Evolutionary conservation across 768 basidiomycete species (phyloP), one percentile per base, ranked within the genome.

Genomic region (Chalciporus chontae): DNA sequence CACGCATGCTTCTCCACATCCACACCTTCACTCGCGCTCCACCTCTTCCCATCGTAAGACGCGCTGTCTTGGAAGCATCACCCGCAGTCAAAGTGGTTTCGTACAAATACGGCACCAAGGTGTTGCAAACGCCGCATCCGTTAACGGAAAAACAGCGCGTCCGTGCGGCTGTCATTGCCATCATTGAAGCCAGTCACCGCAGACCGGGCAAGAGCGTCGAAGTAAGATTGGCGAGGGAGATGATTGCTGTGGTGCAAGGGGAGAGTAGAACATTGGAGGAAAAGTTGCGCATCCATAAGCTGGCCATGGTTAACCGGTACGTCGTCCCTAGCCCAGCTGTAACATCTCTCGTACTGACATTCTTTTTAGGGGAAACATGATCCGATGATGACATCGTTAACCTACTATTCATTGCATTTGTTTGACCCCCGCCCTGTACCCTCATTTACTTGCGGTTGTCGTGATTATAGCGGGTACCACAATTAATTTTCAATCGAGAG

Each of bases 121-220:
- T 71, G n/a, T 65, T 83, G 10, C 68, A 75, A 39, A 79, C 76
- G 36, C 93, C 94, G 0, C 70, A 81, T 11, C 82, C 90, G 1
- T 73, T 96, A 49, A 83, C 75, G 45, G 91, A 93, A 70, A 81
- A 87, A 62, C 91, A 94, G 71, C 76, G 93, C 31, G 79, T 81
- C 40, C 76, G 80, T 29, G 77, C 72, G 42, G 93, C 83, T 4
- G 74, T 95, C 32, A 63, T 74, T 53, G 90, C 86, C 78, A 83
- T 96, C 14, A 56, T 92, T 39, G 70, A 82, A 6, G 83, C 80
- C 11, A 78, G 80, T 52, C 75, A 84, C 50, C 71, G 69, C 48
- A 75, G 77, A 37, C 64, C 76, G 0, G 87, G 85, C 19, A 76
- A 76, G 57, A 77, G 71, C 0, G 53, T 86, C 7, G 81, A 83